Evolutionary conservation across 1,284 basidiomycete genomes (phyloP), one percentile per base, ranked within the genome.

Genomic region (Abortiporus biennis): DNA sequence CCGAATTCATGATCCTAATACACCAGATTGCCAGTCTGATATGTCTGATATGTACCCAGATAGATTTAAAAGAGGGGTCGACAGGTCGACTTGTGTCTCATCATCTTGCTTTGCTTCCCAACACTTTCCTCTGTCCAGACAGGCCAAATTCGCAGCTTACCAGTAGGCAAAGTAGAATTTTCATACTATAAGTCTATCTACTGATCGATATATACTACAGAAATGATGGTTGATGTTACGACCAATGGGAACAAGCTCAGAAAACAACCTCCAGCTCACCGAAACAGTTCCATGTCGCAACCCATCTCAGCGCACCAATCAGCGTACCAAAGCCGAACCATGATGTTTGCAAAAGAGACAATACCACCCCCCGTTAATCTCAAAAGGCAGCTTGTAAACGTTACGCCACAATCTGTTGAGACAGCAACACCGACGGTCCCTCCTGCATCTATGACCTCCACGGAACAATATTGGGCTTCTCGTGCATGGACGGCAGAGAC

Each of bases 401-500:
- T n/a, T n/a, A n/a, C n/a, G n/a, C 23, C 44, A 15, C 25, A 36
- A 6, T 21, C 40, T 11, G 6, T 25, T 19, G 12, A 37, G 21
- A 17, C 12, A 17, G 4, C 38, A 19, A 12, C 12, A 15, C 19
- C 21, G 8, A 27, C 34, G 13, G n/a, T n/a, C n/a, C n/a, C n/a
- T n/a, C 24, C 41, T 29, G 31, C 29, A 25, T 40, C 17, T 15
- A 42, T 4, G 36, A 19, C 45, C 4, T 29, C 44, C 16, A 54
- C 57, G 1, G 76, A 76, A 46, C 74, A 72, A 45, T 80, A 81
- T 52, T 84, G 80, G 81, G 75, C 75, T 13, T 59, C 71, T 15
- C 72, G 81, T 2, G 79, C 80, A 0, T 47, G 79, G 17, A 68
- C 72, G 3, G 80, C 80, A 1, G 80, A 84, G 52, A 69, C 74